phyloP scores from a whole-genome alignment of 1,139 yeast genomes.

The Lodderomyces beijingensis region DNA sequence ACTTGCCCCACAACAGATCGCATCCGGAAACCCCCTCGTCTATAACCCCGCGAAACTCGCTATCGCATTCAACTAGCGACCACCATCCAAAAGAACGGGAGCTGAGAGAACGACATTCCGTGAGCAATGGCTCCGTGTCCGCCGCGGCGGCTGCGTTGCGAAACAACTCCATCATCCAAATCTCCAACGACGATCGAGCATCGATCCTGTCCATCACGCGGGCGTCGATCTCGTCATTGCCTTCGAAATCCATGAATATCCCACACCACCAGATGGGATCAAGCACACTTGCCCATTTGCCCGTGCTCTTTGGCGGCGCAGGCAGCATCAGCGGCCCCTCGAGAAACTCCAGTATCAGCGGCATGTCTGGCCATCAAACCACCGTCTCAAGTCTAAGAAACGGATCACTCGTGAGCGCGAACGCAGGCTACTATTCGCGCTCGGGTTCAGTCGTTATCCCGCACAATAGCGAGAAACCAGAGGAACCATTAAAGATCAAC shows the following conservation, averaged over 20 bases:
- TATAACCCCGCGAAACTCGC: constrained; percentile 37
- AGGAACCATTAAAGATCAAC: constrained; percentile 19
- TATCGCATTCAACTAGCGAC: constrained; percentile 12
- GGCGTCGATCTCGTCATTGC: constrained; percentile 42
- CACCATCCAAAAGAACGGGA: constrained; percentile 3
- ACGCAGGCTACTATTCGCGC: constrained; percentile 37
- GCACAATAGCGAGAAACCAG: constrained; percentile 29
- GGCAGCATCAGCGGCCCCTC: constrained; percentile 43
- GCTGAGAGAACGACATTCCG: constrained; percentile 4
- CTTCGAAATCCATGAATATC: constrained; percentile 46
- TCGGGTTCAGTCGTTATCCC: constrained; percentile 47
- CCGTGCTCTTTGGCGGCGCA: constrained; percentile 40
- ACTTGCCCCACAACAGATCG: constrained; percentile 42
- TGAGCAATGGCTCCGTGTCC: constrained; percentile 4
- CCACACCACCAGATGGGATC: constrained; percentile 45
- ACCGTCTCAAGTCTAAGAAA: constrained; percentile 40
- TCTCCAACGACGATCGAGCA: constrained; percentile 37
- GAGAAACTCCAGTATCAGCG: constrained; percentile 38
- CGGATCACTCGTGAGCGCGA: constrained; percentile 34
- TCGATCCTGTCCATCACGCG: constrained; percentile 31
- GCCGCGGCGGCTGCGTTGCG: constrained; percentile 16
- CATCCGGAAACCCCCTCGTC: constrained; percentile 31
- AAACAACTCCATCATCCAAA: constrained; percentile 43
- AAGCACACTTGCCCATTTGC: constrained; percentile 41
- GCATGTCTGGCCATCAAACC: constrained; percentile 30